Evolutionary conservation across 1,284 basidiomycete species (phyloP).

Genomic region (Marasmius tenuissimus): DNA sequence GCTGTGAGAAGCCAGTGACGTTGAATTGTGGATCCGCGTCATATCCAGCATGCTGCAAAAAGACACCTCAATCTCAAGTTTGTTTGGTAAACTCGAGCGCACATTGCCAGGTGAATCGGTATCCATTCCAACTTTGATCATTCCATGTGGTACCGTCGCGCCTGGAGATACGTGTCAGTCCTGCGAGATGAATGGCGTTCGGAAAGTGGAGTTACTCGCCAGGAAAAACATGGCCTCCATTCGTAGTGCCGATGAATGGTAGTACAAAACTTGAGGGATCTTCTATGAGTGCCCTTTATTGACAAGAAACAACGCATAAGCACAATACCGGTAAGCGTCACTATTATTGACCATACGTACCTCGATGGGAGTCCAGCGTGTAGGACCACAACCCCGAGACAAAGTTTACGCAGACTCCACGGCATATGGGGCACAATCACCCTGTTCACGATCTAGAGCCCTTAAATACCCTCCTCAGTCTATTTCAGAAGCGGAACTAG

Average conservation of each 20-base stretch:
- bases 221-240: conserved; percentile 65
- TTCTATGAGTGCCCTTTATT: neutral
- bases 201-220: conserved; percentile 30
- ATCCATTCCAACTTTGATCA: conserved; percentile 67
- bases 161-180: conserved; percentile 29
- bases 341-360: too few relatives aligned
- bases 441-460: too few relatives aligned
- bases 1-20: conserved; percentile 60
- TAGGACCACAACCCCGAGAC: too few relatives aligned
- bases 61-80: too few relatives aligned
- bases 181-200: neutral
- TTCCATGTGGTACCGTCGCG: conserved; percentile 64
- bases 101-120: conserved; percentile 64
- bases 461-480: too few relatives aligned
- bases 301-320: too few relatives aligned
- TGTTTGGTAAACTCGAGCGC: neutral
- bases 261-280: conserved; percentile 48
- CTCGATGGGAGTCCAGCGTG: too few relatives aligned
- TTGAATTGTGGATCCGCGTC: conserved; percentile 52
- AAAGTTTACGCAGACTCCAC: too few relatives aligned
- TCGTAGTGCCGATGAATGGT: conserved; percentile 59
- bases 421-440: too few relatives aligned
- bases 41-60: conserved; percentile 59
- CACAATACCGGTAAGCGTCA: too few relatives aligned
- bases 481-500: too few relatives aligned